Conservation (phyloP, 345 rosid genomes). For the Carallia pectinifolia region DNA sequence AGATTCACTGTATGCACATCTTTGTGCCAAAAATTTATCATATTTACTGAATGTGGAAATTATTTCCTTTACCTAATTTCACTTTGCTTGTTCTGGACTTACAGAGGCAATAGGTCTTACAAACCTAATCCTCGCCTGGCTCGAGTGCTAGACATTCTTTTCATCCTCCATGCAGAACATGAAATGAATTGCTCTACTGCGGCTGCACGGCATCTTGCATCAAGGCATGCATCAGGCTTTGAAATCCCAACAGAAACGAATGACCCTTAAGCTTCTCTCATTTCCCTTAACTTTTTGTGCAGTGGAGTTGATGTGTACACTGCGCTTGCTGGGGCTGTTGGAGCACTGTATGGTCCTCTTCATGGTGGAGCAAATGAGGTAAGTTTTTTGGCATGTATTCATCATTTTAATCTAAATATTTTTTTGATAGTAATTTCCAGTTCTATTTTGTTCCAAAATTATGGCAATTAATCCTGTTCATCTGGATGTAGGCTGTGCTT, state of each 20-base stretch:
- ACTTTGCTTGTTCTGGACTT: slow-evolving; percentile 10
- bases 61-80: neutral
- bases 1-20: slow-evolving; percentile 69
- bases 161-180: slow-evolving; percentile 95
- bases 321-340: slow-evolving; percentile 93
- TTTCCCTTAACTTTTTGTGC: slow-evolving; percentile 19
- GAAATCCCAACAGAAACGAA: slow-evolving; percentile 13
- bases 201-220: slow-evolving; percentile 97
- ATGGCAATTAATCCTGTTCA: too few species aligned
- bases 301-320: slow-evolving; percentile 95
- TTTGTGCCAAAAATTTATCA: too few species aligned
- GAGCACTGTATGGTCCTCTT: slow-evolving; percentile 96
- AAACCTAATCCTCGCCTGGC: slow-evolving; percentile 91
- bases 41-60: neutral
- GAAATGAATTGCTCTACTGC: slow-evolving; percentile 97
- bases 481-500: slow-evolving; percentile 70
- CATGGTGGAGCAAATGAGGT: slow-evolving; percentile 99
- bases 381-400: slow-evolving; percentile 14
- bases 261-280: neutral
- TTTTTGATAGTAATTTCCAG: too few species aligned
- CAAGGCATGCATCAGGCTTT: slow-evolving; percentile 47
- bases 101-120: slow-evolving; percentile 81
- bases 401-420: neutral
- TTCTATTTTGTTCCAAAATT: too few species aligned
- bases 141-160: slow-evolving; percentile 84